A percentile compares a stretch with the other conserved stretches of the same genome.
phyloP scores from a whole-genome alignment of 2,329 filamentous ascomycete genomes.

The Xylaria arbuscula region DNA sequence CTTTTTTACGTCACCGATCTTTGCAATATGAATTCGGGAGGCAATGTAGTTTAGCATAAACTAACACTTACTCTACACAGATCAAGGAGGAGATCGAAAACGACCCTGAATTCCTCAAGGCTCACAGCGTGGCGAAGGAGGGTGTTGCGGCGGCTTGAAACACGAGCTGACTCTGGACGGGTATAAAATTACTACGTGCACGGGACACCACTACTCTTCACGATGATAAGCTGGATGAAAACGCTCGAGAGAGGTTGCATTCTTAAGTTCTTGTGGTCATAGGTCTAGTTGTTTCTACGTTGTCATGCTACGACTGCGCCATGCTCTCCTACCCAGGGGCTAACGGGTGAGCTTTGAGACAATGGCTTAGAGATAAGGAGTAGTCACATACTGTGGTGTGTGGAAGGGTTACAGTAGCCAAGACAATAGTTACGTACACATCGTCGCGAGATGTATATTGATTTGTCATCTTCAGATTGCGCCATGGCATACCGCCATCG shows the following conservation, averaged over 20 bases:
- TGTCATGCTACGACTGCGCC: slow-evolving; percentile 9
- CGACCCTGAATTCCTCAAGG: slow-evolving; percentile 82
- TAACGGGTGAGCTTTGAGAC: background rate
- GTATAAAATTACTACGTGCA: background rate
- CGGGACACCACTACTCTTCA: slow-evolving; percentile 2
- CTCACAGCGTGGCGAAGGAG: slow-evolving; percentile 69
- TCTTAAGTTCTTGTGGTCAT: background rate
- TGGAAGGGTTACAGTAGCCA: background rate
- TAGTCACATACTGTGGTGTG: background rate
- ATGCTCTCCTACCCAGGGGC: background rate
- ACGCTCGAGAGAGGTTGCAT: slow-evolving; percentile 1
- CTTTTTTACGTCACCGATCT: background rate
- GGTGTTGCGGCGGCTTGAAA: slow-evolving; percentile 51
- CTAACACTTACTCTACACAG: slow-evolving; percentile 58
- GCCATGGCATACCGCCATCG: background rate
- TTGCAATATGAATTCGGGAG: background rate
- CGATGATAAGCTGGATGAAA: slow-evolving; percentile 1
- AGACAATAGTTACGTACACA: background rate
- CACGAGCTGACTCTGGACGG: background rate
- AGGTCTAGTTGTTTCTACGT: slow-evolving; percentile 2
- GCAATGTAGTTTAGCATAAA: background rate
- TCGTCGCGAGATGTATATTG: slow-evolving; percentile 3
- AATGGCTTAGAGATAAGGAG: background rate
- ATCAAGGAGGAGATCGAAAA: slow-evolving; percentile 93
- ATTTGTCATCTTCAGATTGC: slow-evolving; percentile 13